These are phyloP conservation scores for Hordeum vulgare DNA, from an alignment of 176 grass and related monocot genomes.

Conservation along the genomic window MorexV3_pseudomolecules_assembly NC_058522.1:123287609-123288108, in stretches of 20 bases:
- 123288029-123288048: conserved; percentile 73
- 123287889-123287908: conserved; percentile 33
- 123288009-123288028: conserved; percentile 69
- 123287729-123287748: conserved; percentile 38
- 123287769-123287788: conserved; percentile 35
- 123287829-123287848: neutral
- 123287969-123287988: conserved; percentile 82
- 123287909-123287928: conserved; percentile 98
- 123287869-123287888: neutral
- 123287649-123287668: neutral
- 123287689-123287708: conserved; percentile 1
- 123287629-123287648: neutral
- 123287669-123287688: conserved; percentile 3
- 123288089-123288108: conserved; percentile 82
- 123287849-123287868: neutral
- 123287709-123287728: neutral
- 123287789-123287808: neutral
- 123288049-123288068: conserved; percentile 90
- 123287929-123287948: conserved; percentile 85
- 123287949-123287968: conserved; percentile 78
- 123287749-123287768: conserved; percentile 36
- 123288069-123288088: conserved; percentile 50
- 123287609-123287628: neutral
- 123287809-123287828: neutral
- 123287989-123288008: conserved; percentile 73